Base-by-base conservation (phyloP, 345 rosid genomes). In the Psidium friedrichsthalianum region DNA sequence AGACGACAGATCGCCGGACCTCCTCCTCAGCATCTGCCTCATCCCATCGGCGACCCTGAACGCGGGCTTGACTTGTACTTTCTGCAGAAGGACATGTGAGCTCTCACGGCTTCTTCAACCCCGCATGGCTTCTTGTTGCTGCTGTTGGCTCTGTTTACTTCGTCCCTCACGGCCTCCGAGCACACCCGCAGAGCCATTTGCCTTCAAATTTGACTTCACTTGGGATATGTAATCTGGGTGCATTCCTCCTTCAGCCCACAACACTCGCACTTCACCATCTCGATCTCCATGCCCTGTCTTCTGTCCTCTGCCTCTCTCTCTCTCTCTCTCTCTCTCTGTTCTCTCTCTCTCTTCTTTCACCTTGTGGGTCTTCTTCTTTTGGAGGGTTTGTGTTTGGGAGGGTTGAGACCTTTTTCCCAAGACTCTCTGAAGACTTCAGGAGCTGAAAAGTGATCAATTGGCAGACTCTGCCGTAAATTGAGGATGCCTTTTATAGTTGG, bases 121-220 rank as follows among this genome's bases (percentile, higher is more conserved):
- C 84, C 86, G 21, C 47, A 89, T 51, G 84, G 87, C 87, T 87
- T 93, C 82, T 88, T 88, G 64, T 93, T 69, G 80, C 40, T 69
- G 47, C 47, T 20, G 80, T 69, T 69, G 80, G 80, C 91, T 84
- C 95, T 91, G 85, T 83, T 87, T 12, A 88, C 92, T 87, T 97
- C 99, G 56, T 97, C 98, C 64, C 90, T 89, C 16, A 96, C 99
- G 10, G 99, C 98, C 90, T 94, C 99, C 8, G 98, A 95, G 87
- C 99, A 97, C 86, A 90, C 56, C 99, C 99, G 88, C 99, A 97
- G 6, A 97, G 90, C 99, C 99, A 96, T 92, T 95, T 96, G 21
- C 95, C 99, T 27, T 92, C 93, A 86, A 96, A 97, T 84, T 93
- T 94, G 58, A 88, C 92, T 93, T 94, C 85, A 96, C 95, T 80